Conservation (phyloP, 2,329 filamentous ascomycete genomes). For the Pseudogymnoascus sp. region DNA sequence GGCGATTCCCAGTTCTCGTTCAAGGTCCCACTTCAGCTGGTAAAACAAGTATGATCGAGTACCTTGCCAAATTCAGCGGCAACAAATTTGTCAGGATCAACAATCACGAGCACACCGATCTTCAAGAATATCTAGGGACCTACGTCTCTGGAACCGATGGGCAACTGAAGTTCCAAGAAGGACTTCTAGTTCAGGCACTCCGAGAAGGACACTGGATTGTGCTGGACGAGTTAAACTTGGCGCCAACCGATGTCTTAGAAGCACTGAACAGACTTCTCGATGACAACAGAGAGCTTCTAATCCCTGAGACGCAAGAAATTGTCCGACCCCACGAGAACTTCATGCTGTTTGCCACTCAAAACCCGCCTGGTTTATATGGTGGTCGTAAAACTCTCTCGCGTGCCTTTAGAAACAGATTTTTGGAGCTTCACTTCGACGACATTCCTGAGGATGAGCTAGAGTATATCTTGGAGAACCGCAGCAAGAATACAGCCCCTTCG, state of each 20-base stretch:
- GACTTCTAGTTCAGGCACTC: slow-evolving; percentile 84
- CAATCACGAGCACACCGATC: slow-evolving; percentile 96
- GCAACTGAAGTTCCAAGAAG: slow-evolving; percentile 83
- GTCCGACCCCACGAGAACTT: slow-evolving; percentile 90
- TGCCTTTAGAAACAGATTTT: slow-evolving; percentile 91
- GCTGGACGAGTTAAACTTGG: slow-evolving; percentile 92
- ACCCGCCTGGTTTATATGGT: slow-evolving; percentile 90
- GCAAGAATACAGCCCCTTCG: slow-evolving; percentile 76
- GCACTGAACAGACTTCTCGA: slow-evolving; percentile 91
- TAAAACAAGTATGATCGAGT: slow-evolving; percentile 99
- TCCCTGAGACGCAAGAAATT: slow-evolving; percentile 92
- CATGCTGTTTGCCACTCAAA: slow-evolving; percentile 97
- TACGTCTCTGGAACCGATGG: slow-evolving; percentile 84
- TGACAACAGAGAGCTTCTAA: slow-evolving; percentile 89
- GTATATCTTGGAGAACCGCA: slow-evolving; percentile 80
- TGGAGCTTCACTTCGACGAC: slow-evolving; percentile 96
- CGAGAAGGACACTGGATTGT: slow-evolving; percentile 96
- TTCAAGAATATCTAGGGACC: slow-evolving; percentile 94
- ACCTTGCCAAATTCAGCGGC: slow-evolving; percentile 89
- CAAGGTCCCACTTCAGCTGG: slow-evolving; percentile 95
- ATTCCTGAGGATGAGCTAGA: slow-evolving; percentile 93
- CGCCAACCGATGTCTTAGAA: slow-evolving; percentile 93
- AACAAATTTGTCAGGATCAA: slow-evolving; percentile 98
- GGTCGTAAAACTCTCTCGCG: slow-evolving; percentile 87
- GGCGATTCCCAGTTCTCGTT: slow-evolving; percentile 85